A percentile compares a stretch with the other conserved stretches of the same genome.
These are phyloP conservation scores for Penicillium cataractarum DNA, from an alignment of 495 filamentous ascomycete species.

Conservation along the genomic window DNA sequence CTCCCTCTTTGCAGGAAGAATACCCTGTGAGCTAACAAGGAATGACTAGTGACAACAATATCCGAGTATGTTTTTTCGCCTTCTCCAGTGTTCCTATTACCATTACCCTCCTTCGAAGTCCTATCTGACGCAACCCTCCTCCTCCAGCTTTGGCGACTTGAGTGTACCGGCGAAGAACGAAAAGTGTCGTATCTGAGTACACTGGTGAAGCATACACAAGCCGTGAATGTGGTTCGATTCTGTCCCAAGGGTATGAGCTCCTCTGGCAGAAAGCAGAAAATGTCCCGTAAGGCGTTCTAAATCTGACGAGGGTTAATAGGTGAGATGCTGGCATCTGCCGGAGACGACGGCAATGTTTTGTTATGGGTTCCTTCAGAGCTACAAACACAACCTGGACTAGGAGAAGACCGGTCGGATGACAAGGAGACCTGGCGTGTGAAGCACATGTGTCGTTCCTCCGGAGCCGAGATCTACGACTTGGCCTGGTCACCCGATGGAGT, in stretches of 20 bases:
- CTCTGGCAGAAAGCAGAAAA: background rate
- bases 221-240: constrained; percentile 97
- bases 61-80: constrained; percentile 68
- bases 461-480: constrained; percentile 95
- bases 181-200: constrained; percentile 91
- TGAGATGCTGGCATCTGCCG: constrained; percentile 90
- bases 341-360: constrained; percentile 95
- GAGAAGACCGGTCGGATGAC: constrained; percentile 84
- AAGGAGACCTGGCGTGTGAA: constrained; percentile 97
- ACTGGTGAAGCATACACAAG: constrained; percentile 89
- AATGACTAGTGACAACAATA: constrained; percentile 79
- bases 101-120: constrained; percentile 12
- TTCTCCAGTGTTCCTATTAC: constrained; percentile 16
- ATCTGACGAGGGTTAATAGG: constrained; percentile 54
- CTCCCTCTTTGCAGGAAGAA: background rate
- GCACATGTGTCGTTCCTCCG: constrained; percentile 93
- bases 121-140: constrained; percentile 38
- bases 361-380: constrained; percentile 91
- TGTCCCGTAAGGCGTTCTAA: background rate
- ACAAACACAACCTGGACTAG: constrained; percentile 65
- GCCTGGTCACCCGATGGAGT: constrained; percentile 97
- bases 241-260: constrained; percentile 74
- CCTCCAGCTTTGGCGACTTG: constrained; percentile 83
- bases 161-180: constrained; percentile 81
- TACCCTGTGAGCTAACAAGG: constrained; percentile 14